phyloP scores from a whole-genome alignment of 2,329 filamentous ascomycete genomes.

The Parastagonospora nodorum region DNA sequence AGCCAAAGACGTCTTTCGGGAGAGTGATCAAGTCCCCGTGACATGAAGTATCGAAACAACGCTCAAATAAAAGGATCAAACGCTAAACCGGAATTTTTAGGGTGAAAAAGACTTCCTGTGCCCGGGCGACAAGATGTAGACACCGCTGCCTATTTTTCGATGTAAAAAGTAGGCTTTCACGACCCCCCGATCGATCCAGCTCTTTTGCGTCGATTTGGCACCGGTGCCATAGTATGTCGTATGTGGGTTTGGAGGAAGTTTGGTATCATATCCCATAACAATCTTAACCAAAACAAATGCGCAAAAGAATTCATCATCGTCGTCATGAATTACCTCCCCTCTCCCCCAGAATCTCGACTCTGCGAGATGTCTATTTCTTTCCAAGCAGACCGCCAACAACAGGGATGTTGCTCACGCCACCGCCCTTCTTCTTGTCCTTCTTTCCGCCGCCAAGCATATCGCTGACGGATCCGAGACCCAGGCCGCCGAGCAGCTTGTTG shows the following conservation, averaged over 20 bases:
- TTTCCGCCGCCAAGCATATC: constrained; percentile 60
- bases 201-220: background rate
- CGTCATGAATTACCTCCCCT: background rate
- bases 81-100: background rate
- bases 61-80: constrained; percentile 1
- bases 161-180: constrained; percentile 17
- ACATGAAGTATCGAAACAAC: constrained; percentile 7
- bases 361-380: constrained; percentile 32
- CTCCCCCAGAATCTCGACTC: constrained; percentile 1
- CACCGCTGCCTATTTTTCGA: too few species aligned
- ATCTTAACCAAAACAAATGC: constrained; percentile 13
- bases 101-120: too few species aligned
- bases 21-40: constrained; percentile 6
- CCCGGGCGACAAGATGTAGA: too few species aligned
- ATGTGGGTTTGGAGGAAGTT: constrained; percentile 1
- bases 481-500: constrained; percentile 72
- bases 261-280: constrained; percentile 26
- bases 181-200: constrained; percentile 40
- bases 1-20: constrained; percentile 21
- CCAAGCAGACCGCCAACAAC: constrained; percentile 57
- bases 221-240: background rate
- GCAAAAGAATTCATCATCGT: constrained; percentile 16
- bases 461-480: constrained; percentile 65
- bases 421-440: constrained; percentile 55
- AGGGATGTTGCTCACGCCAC: constrained; percentile 47